Base-by-base conservation (phyloP, 208 protist genomes). In the Zelonia costaricensis region DNA sequence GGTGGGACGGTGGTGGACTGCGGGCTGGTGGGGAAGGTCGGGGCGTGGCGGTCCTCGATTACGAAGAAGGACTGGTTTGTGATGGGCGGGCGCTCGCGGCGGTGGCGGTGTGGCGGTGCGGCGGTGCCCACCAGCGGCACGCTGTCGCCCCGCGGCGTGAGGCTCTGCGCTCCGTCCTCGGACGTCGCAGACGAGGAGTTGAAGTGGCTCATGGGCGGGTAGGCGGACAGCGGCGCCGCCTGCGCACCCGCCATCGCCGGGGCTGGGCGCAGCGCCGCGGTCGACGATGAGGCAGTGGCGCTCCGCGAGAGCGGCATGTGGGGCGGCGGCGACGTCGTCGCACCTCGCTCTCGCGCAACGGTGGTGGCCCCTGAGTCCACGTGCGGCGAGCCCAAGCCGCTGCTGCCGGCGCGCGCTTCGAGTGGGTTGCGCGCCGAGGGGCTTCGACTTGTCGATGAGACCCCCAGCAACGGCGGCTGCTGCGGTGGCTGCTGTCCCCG, bases 21-120 rank as follows among this genome's bases (percentile, higher is more conserved):
- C 20, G 59, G 48, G 12, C n/a, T 6, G 35, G 38, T 52, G 38
- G n/a, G 40, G n/a, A 60, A 40, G 23, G 33, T 8, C 22, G 55
- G 56, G n/a, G 45, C 25, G 30, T 57, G 57, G 10, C 65, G 62
- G 51, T 82, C 67, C 58, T 84, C 73, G 9, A 84, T 67, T n/a
- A 75, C 62, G 48, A 84, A 84, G 60, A 84, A 84, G 39, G 78
- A 84, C 18, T 74, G 68, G 25, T 80, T 84, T 4, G 74, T 54
- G n/a, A 80, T 64, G 9, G 49, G 57, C 12, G 76, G 70, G 20
- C 51, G 66, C 13, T 46, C 51, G 6, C 54, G 65, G 7, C 44
- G 59, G 0, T 25, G 64, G 25, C 59, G 56, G 46, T 36, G 43
- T 27, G 35, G 27, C 46, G 57, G 28, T 3, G 62, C 55, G 20